Percentiles rank a stretch among this genome's conserved stretches.
phyloP scores from a whole-genome alignment of 441 rosid genomes.

The Gossypium trilobum region DNA sequence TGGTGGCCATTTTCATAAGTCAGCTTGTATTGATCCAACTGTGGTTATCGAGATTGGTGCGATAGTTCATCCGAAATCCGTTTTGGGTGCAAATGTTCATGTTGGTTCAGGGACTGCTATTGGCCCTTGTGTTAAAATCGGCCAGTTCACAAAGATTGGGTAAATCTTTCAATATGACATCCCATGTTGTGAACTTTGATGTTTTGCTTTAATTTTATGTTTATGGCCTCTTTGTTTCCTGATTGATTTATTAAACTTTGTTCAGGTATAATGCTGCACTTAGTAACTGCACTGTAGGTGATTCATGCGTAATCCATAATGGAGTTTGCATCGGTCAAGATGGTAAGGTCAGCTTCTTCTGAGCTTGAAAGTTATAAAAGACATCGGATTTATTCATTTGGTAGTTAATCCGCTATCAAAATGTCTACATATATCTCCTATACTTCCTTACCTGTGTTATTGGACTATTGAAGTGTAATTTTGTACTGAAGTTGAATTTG shows the following conservation, averaged over 20 bases:
- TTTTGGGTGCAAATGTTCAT: conserved; percentile 38
- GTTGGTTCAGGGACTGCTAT: conserved; percentile 55
- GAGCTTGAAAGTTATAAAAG: conserved; percentile 5
- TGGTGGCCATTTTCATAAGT: conserved; percentile 47
- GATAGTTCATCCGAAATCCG: conserved; percentile 37
- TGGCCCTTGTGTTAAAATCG: conserved; percentile 51
- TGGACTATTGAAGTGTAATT: neutral
- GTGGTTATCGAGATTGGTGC: conserved; percentile 46
- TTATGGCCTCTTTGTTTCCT: neutral
- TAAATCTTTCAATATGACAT: conserved; percentile 4
- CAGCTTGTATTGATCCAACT: conserved; percentile 43
- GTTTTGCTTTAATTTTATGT: neutral
- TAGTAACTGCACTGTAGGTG: conserved; percentile 50
- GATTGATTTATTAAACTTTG: neutral
- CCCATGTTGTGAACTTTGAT: neutral
- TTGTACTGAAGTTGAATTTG: neutral
- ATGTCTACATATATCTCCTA: neutral
- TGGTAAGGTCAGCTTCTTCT: conserved; percentile 28
- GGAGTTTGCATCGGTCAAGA: conserved; percentile 80
- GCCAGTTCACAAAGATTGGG: conserved; percentile 47
- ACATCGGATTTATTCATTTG: neutral
- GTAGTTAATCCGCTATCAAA: neutral
- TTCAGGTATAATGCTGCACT: conserved; percentile 50
- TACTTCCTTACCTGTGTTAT: neutral
- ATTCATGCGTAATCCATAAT: conserved; percentile 47